phyloP scores from a whole-genome alignment of 768 basidiomycete species.

The Kwoniella newhampshirensis region DNA sequence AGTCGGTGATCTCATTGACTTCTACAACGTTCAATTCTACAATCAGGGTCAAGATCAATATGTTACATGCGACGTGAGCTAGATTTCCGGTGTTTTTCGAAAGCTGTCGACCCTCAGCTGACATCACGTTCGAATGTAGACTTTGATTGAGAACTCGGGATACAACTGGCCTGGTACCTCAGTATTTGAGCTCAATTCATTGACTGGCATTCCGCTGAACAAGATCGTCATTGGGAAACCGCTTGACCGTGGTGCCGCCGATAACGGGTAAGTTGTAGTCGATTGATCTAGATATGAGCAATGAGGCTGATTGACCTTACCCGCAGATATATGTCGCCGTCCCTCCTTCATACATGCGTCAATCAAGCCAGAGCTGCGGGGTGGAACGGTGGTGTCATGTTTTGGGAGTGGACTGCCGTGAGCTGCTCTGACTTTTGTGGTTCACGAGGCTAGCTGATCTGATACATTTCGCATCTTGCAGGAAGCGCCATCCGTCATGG shows the following conservation, averaged over 20 bases:
- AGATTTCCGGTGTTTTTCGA: background rate
- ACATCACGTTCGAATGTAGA: conserved; percentile 9
- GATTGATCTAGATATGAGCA: background rate
- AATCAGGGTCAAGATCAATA: conserved; percentile 50
- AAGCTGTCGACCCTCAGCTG: conserved; percentile 3
- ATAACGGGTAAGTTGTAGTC: conserved; percentile 53
- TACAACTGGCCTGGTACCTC: conserved; percentile 65
- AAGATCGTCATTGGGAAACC: conserved; percentile 80
- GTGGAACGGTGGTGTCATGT: conserved; percentile 60
- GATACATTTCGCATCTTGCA: conserved; percentile 5
- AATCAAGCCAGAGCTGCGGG: conserved; percentile 63
- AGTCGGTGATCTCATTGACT: conserved; percentile 66
- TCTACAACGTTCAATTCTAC: conserved; percentile 55
- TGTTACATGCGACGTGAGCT: conserved; percentile 36
- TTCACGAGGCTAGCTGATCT: background rate
- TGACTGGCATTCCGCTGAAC: conserved; percentile 60
- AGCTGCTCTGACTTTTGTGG: too few species aligned
- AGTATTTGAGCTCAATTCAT: conserved; percentile 63
- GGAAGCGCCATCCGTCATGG: conserved; percentile 38
- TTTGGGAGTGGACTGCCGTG: conserved; percentile 50
- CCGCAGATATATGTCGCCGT: conserved; percentile 60
- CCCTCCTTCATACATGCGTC: conserved; percentile 64
- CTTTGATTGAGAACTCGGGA: conserved; percentile 63
- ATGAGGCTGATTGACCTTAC: background rate
- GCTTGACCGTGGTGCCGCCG: conserved; percentile 59